These are phyloP conservation scores for Mycena amicta DNA, from an alignment of 768 basidiomycete species.

Conservation along the genomic window DNA sequence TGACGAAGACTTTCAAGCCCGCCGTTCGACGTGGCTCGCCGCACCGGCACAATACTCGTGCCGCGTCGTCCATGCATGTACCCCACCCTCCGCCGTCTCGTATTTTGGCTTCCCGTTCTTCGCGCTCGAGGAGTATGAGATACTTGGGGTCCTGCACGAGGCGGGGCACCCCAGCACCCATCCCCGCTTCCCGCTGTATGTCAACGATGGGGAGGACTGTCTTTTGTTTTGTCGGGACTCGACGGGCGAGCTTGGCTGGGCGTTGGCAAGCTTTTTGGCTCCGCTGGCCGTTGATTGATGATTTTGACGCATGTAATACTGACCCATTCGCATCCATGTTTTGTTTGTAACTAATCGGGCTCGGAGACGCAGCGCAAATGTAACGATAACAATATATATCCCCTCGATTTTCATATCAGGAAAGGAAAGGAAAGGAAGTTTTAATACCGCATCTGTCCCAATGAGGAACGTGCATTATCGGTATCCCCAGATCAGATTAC, in stretches of 20 bases:
- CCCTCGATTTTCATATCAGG: constrained; percentile 26
- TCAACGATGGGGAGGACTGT: constrained; percentile 80
- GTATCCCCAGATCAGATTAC: constrained; percentile 14
- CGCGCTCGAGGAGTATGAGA: constrained; percentile 59
- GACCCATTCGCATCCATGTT: constrained; percentile 10
- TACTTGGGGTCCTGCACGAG: constrained; percentile 72
- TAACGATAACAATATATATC: no score
- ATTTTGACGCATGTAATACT: constrained; percentile 3
- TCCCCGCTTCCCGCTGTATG: constrained; percentile 70
- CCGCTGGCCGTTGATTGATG: constrained; percentile 48
- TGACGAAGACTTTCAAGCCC: constrained; percentile 24
- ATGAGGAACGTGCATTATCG: no score
- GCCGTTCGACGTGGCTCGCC: constrained; percentile 45
- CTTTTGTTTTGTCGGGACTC: constrained; percentile 68
- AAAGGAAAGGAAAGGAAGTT: no score
- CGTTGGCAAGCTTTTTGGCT: constrained; percentile 77
- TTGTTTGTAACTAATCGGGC: constrained; percentile 4
- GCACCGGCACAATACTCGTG: constrained; percentile 65
- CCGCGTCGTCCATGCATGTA: constrained; percentile 67
- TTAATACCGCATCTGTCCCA: no score
- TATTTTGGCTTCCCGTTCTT: constrained; percentile 83
- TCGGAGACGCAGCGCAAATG: no score
- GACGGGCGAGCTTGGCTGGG: constrained; percentile 69
- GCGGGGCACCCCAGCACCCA: constrained; percentile 79
- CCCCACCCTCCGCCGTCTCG: constrained; percentile 61